Base-by-base conservation (phyloP, 2,329 filamentous ascomycete genomes). In the Scopulariopsis brevicaulis region DNA sequence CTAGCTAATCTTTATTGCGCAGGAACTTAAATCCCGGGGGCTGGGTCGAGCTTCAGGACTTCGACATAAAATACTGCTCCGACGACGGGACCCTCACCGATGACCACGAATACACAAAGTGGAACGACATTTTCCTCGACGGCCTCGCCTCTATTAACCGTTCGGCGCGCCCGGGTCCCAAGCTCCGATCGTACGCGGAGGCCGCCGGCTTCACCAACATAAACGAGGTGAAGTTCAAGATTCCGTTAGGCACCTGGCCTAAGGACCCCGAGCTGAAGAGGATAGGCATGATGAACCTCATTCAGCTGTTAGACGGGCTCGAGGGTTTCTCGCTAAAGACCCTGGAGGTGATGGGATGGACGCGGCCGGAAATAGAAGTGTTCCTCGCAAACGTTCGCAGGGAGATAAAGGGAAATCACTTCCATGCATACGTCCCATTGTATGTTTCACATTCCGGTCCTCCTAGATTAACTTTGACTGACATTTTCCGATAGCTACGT, bases 31-130 rank as follows among this genome's bases (percentile, higher is more conserved):
- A 76, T 62, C 77, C 77, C 2, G 79, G 78, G 14, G 79, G 76
- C 15, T 82, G 78, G 78, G 72, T 80, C 53, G 79, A 82, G 62
- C 66, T 80, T 32, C 78, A 81, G 63, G 79, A 82, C 64, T 76
- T 81, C 28, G 73, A 80, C 40, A 24, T 54, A 1, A 60, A 61
- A 8, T 59, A 65, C 20, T 53, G 60, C 14, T 65, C 64, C 6
- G 68, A 70, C 51, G 67, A 70, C 52, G 63, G 59, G 40, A 65
- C 65, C 3, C 59, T 66, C 7, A 62, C 62, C 2, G 50, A 35
- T 2, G 61, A 65, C 34, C 63, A 64, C 4, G 63, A 62, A 4
- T 64, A 63, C 52, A 37, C 61, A 32, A 61, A 64, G 52, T 59
- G 65, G 59, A 63, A 63, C 48, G 56, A 59, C 32, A 63, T 65